A percentile compares a stretch with the other conserved stretches of the same genome.
Evolutionary conservation across 2,329 filamentous ascomycete genomes (phyloP).

Genomic region (Fusarium algeriense): DNA sequence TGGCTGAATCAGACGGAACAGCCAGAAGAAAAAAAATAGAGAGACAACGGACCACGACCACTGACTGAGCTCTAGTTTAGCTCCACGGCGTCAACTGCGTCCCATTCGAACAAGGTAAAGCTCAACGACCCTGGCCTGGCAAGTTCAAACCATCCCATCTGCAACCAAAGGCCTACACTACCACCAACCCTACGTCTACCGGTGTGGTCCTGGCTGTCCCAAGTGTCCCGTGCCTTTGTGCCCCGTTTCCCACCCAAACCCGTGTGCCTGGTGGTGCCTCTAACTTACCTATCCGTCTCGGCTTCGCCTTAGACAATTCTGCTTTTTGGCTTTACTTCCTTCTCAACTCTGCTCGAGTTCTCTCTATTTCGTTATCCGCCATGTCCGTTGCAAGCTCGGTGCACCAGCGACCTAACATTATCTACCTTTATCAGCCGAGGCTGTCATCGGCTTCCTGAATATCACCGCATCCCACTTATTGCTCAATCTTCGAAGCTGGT

Average conservation of each 20-base stretch:
- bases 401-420: slow-evolving; percentile 44
- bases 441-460: slow-evolving; percentile 39
- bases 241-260: slow-evolving; percentile 40
- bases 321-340: slow-evolving; percentile 31
- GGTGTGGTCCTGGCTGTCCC: slow-evolving; percentile 34
- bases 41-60: slow-evolving; percentile 25
- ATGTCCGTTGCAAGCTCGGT: slow-evolving; percentile 46
- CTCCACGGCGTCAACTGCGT: slow-evolving; percentile 34
- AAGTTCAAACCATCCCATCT: slow-evolving; percentile 41
- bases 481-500: slow-evolving; percentile 15
- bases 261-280: slow-evolving; percentile 32
- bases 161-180: slow-evolving; percentile 26
- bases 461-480: slow-evolving; percentile 26
- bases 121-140: slow-evolving; percentile 41
- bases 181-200: slow-evolving; percentile 27
- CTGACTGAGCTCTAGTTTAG: slow-evolving; percentile 28
- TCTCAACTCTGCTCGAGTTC: slow-evolving; percentile 16
- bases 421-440: slow-evolving; percentile 39
- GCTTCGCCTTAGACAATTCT: slow-evolving; percentile 37
- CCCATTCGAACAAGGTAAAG: slow-evolving; percentile 37
- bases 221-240: slow-evolving; percentile 42
- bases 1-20: slow-evolving; percentile 45
- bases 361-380: slow-evolving; percentile 35
- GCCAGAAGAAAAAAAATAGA: slow-evolving; percentile 18
- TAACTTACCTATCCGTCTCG: slow-evolving; percentile 29